These are phyloP conservation scores for Colletotrichum lupini DNA, from an alignment of 2,329 filamentous ascomycete genomes.

Conservation along the genomic window DNA sequence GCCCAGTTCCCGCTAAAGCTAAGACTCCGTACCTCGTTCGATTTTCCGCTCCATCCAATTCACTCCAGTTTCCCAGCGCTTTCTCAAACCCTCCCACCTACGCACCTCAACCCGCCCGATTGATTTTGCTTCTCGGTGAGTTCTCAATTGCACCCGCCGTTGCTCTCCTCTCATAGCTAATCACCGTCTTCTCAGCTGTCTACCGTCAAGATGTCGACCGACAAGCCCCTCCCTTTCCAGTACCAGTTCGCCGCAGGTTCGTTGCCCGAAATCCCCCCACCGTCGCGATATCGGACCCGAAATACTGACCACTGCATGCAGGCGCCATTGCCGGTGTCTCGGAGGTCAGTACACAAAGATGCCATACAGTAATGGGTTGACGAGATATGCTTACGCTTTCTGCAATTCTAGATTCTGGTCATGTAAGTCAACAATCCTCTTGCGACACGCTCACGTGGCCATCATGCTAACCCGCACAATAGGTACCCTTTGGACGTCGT, in stretches of 20 bases:
- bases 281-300: slow-evolving; percentile 36
- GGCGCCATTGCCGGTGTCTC: slow-evolving; percentile 97
- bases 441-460: slow-evolving; percentile 35
- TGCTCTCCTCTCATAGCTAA: background rate
- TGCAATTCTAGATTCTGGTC: slow-evolving; percentile 77
- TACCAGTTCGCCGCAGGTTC: slow-evolving; percentile 95
- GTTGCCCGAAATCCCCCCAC: slow-evolving; percentile 47
- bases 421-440: slow-evolving; percentile 68
- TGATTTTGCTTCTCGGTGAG: slow-evolving; percentile 21
- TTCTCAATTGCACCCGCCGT: background rate
- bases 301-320: slow-evolving; percentile 50
- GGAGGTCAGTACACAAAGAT: slow-evolving; percentile 74
- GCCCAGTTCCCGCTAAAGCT: slow-evolving; percentile 25
- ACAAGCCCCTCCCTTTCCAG: slow-evolving; percentile 86
- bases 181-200: background rate
- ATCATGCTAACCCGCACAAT: slow-evolving; percentile 33
- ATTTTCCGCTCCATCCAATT: slow-evolving; percentile 27
- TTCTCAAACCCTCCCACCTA: slow-evolving; percentile 3
- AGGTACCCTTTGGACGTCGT: slow-evolving; percentile 99
- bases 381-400: slow-evolving; percentile 39
- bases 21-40: slow-evolving; percentile 14
- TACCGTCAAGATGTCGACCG: slow-evolving; percentile 66
- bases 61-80: background rate
- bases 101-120: slow-evolving; percentile 14
- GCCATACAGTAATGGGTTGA: slow-evolving; percentile 21